A percentile compares a stretch with the other conserved stretches of the same genome.
Evolutionary conservation across 2,329 filamentous ascomycete species (phyloP).

Genomic region (Aspergillus fumigatus): DNA sequence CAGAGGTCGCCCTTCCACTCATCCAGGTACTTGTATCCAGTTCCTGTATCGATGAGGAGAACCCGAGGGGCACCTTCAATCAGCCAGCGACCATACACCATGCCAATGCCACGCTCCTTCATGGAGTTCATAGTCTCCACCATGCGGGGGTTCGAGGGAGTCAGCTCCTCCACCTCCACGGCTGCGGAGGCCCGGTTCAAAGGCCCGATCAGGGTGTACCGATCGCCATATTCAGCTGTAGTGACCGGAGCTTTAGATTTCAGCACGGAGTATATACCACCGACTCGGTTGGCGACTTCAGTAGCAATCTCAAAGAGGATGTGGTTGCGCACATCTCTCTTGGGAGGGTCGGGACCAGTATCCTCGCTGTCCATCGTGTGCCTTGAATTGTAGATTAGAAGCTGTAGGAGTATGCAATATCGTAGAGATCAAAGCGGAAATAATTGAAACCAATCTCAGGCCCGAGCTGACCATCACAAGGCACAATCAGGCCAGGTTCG

Average conservation of each 20-base stretch:
- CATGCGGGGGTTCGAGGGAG: constrained; percentile 75
- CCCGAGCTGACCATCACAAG: background rate
- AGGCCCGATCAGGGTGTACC: constrained; percentile 92
- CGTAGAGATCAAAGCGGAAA: background rate
- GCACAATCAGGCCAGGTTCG: background rate
- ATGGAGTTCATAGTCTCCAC: constrained; percentile 83
- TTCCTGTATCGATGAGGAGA: constrained; percentile 89
- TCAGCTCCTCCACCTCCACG: constrained; percentile 94
- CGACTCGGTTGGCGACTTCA: constrained; percentile 95
- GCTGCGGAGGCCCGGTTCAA: constrained; percentile 88
- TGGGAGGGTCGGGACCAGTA: constrained; percentile 54
- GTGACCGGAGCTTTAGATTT: constrained; percentile 99
- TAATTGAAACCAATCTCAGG: background rate
- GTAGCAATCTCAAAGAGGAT: constrained; percentile 95
- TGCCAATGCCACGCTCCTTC: constrained; percentile 84
- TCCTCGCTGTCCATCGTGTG: constrained; percentile 12
- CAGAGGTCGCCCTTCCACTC: constrained; percentile 98
- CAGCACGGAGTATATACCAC: constrained; percentile 97
- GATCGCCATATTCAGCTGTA: constrained; percentile 95
- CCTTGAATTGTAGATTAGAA: background rate
- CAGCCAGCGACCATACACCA: constrained; percentile 92
- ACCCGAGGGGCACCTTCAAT: constrained; percentile 95
- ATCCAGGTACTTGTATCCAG: constrained; percentile 82
- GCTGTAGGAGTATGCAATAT: background rate
- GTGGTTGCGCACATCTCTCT: constrained; percentile 84